These are phyloP conservation scores for Lachnellula occidentalis DNA, from an alignment of 2,329 filamentous ascomycete genomes.

Conservation along the genomic window DNA sequence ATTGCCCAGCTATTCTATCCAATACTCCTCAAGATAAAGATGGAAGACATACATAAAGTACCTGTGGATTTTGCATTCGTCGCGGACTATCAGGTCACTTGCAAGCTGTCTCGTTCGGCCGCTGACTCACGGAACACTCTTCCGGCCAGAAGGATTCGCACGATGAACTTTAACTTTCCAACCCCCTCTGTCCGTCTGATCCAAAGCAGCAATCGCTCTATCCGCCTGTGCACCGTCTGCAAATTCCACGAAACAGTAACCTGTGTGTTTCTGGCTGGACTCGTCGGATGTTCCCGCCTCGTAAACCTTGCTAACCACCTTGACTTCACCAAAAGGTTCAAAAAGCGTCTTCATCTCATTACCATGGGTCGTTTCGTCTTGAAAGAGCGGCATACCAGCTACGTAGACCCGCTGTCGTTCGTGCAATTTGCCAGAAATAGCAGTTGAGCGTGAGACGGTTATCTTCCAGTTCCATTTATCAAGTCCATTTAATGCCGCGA, in stretches of 20 bases:
- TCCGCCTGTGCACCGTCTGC: slow-evolving; percentile 48
- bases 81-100: too few species aligned
- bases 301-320: slow-evolving; percentile 41
- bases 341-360: slow-evolving; percentile 25
- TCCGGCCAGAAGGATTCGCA: too few species aligned
- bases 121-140: too few species aligned
- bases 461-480: slow-evolving; percentile 20
- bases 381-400: slow-evolving; percentile 44
- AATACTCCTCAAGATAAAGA: too few species aligned
- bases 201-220: slow-evolving; percentile 42
- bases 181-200: slow-evolving; percentile 22
- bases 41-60: too few species aligned
- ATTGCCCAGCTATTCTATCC: too few species aligned
- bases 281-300: slow-evolving; percentile 48
- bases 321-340: slow-evolving; percentile 41
- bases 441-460: slow-evolving; percentile 12
- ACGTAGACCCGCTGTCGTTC: slow-evolving; percentile 43
- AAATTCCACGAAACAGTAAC: slow-evolving; percentile 63
- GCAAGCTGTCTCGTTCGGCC: too few species aligned
- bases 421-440: slow-evolving; percentile 18
- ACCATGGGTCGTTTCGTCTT: slow-evolving; percentile 42
- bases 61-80: too few species aligned
- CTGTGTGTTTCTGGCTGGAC: slow-evolving; percentile 47
- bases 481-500: slow-evolving; percentile 34
- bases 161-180: slow-evolving; percentile 8